Percentiles rank a stretch among this genome's conserved stretches.
Evolutionary conservation across 148 eudicot species (phyloP).

Genomic region (Bassia scoparia): DNA sequence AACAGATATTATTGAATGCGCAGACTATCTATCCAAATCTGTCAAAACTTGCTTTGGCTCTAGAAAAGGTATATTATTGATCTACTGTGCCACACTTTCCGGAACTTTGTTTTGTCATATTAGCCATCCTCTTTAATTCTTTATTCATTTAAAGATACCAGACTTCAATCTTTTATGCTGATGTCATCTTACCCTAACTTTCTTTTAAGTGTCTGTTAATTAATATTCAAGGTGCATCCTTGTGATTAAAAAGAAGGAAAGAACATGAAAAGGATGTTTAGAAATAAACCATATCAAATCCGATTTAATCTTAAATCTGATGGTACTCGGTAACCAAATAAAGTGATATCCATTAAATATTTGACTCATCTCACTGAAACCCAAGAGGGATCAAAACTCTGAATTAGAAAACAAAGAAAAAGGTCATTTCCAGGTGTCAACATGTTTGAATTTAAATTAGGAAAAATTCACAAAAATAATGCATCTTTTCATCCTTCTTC

Average conservation of each 20-base stretch:
- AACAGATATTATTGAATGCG: constrained; percentile 65
- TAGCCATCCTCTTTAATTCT: neutral
- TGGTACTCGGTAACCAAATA: too few relatives aligned
- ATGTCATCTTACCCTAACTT: neutral
- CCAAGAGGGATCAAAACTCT: too few relatives aligned
- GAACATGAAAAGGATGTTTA: too few relatives aligned
- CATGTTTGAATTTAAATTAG: too few relatives aligned
- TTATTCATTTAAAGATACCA: neutral
- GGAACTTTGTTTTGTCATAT: neutral
- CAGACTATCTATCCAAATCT: constrained; percentile 67
- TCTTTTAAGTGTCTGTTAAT: neutral
- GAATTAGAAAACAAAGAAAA: too few relatives aligned
- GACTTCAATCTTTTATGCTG: neutral
- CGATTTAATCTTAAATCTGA: too few relatives aligned
- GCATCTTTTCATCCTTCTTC: too few relatives aligned
- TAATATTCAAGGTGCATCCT: neutral
- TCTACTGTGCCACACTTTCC: neutral
- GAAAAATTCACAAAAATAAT: too few relatives aligned
- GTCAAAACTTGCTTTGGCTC: constrained; percentile 77
- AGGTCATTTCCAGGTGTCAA: too few relatives aligned
- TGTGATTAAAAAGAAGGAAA: neutral
- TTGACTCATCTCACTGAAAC: too few relatives aligned
- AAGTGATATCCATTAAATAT: too few relatives aligned
- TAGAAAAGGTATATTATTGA: constrained; percentile 61
- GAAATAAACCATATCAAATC: too few relatives aligned